A percentile compares a stretch with the other conserved stretches of the same genome.
phyloP scores from a whole-genome alignment of 441 rosid species.

The Croton setiger region DNA sequence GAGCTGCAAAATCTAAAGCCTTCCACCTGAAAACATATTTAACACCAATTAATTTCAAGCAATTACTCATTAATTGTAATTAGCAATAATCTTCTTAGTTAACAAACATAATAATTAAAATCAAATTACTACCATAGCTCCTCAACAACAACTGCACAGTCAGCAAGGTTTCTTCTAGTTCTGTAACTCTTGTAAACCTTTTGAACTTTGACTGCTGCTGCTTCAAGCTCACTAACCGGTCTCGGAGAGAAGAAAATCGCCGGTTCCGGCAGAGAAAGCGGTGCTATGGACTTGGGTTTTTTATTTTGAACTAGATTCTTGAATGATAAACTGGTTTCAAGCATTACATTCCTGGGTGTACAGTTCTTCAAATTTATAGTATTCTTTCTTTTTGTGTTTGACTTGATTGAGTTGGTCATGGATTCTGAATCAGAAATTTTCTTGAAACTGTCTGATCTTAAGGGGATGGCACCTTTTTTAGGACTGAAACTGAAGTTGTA shows the following conservation, averaged over 20 bases:
- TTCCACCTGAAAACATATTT: constrained; percentile 63
- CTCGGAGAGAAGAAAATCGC: constrained; percentile 55
- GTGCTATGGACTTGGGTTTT: constrained; percentile 19
- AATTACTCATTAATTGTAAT: no score
- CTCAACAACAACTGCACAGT: constrained; percentile 87
- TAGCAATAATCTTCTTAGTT: no score
- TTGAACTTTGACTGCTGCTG: constrained; percentile 79
- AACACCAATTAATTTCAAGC: not conserved
- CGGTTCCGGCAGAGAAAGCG: constrained; percentile 48
- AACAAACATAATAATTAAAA: not conserved
- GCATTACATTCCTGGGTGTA: constrained; percentile 44
- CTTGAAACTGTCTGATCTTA: constrained; percentile 34
- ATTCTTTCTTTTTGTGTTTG: constrained; percentile 26
- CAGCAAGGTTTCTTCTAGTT: constrained; percentile 88
- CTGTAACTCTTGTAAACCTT: constrained; percentile 89
- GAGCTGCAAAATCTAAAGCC: constrained; percentile 89
- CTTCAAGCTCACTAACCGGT: constrained; percentile 67
- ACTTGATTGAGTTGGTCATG: constrained; percentile 30
- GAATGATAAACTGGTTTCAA: constrained; percentile 46
- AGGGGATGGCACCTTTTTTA: constrained; percentile 17
- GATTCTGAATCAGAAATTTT: constrained; percentile 28
- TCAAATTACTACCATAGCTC: constrained; percentile 68
- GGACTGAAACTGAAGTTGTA: constrained; percentile 20
- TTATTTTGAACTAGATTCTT: constrained; percentile 34
- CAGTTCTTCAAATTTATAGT: constrained; percentile 43